A percentile compares a stretch with the other conserved stretches of the same genome.
Conservation (phyloP, 129 eudicot species). For the Centaurea solstitialis region DNA sequence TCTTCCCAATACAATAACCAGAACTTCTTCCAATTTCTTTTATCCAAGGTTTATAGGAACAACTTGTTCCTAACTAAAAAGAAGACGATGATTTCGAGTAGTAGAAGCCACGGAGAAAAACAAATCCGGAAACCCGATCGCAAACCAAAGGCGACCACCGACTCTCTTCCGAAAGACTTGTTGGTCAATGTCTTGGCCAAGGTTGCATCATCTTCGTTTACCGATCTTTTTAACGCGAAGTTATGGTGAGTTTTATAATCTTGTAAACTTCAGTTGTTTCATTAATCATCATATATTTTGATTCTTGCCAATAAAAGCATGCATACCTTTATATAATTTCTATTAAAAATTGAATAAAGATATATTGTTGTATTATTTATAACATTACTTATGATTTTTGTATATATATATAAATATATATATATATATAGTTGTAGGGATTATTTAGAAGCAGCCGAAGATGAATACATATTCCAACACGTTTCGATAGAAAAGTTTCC, state of each 20-base stretch:
- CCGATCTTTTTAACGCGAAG: conserved; percentile 24
- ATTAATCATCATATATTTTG: too few species aligned
- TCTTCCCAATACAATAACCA: too few species aligned
- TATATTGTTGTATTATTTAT: too few species aligned
- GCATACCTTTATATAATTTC: too few species aligned
- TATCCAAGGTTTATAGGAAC: neutral
- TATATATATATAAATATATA: too few species aligned
- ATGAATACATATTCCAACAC: conserved; percentile 17
- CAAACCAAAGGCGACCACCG: neutral
- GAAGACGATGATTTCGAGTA: neutral
- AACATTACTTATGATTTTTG: neutral
- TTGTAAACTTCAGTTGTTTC: neutral
- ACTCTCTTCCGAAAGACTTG: conserved; percentile 22
- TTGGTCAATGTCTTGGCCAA: conserved; percentile 10
- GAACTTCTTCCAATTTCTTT: neutral
- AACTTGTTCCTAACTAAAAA: too few species aligned
- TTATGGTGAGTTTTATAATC: conserved; percentile 11
- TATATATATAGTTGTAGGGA: conserved; percentile 28
- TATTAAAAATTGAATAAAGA: too few species aligned
- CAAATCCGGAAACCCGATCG: neutral
- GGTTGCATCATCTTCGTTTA: conserved; percentile 31
- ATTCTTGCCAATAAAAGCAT: too few species aligned
- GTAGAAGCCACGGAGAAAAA: neutral
- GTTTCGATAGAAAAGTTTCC: conserved; percentile 24
- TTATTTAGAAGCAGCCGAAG: neutral